These are phyloP conservation scores for Plasmodium adleri DNA, from an alignment of 169 alveolate species.

Conservation along the genomic window DNA sequence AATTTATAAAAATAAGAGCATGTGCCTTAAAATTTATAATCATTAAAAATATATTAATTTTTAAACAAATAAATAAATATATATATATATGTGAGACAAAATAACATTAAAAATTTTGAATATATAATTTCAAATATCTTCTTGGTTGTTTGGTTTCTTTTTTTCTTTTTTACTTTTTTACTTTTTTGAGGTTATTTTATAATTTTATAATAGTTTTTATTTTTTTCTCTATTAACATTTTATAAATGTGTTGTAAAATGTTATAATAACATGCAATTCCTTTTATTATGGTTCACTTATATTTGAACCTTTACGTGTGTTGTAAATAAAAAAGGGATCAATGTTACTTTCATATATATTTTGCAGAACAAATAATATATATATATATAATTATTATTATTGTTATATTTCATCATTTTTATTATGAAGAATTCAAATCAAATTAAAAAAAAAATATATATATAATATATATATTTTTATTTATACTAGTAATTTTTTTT, in stretches of 20 bases:
- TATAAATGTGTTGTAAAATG: slow-evolving; percentile 31
- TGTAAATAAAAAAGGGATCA: slow-evolving; percentile 52
- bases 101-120: slow-evolving; percentile 21
- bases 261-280: slow-evolving; percentile 45
- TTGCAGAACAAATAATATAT: too few species aligned
- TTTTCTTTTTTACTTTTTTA: too few species aligned
- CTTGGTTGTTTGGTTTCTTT: too few species aligned
- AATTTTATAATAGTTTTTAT: slow-evolving; percentile 10
- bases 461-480: neutral
- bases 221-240: slow-evolving; percentile 18
- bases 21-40: too few species aligned
- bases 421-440: neutral
- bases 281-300: slow-evolving; percentile 38
- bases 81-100: slow-evolving; percentile 14
- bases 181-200: too few species aligned
- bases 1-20: too few species aligned
- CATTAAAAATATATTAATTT: too few species aligned
- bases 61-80: too few species aligned
- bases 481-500: too few species aligned
- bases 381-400: too few species aligned
- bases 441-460: neutral
- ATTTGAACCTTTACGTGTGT: slow-evolving; percentile 29
- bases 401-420: too few species aligned
- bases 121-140: too few species aligned
- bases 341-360: slow-evolving; percentile 42